Evolutionary conservation across 2,329 filamentous ascomycete species (phyloP).

Genomic region (Lachnellula cervina): DNA sequence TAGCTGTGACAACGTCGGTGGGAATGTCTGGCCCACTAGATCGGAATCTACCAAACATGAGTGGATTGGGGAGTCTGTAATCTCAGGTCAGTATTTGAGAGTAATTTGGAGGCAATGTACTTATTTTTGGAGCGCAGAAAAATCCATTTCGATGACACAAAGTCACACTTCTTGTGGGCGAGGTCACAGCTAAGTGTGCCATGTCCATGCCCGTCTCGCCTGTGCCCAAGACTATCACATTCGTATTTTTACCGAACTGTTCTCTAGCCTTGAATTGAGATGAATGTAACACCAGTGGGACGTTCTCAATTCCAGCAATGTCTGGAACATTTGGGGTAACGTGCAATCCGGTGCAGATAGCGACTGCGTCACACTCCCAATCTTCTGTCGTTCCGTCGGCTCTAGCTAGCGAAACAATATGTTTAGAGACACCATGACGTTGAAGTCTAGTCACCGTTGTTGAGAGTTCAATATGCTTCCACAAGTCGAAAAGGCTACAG

Average conservation of each 20-base stretch:
- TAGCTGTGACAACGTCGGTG: background rate
- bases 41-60: background rate
- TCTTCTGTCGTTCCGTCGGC: background rate
- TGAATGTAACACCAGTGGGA: slow-evolving; percentile 37
- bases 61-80: background rate
- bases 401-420: slow-evolving; percentile 1
- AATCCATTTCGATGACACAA: slow-evolving; percentile 43
- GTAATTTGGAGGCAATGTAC: background rate
- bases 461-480: slow-evolving; percentile 34
- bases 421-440: slow-evolving; percentile 6
- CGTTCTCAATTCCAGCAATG: slow-evolving; percentile 35
- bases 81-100: background rate
- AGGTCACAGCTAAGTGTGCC: slow-evolving; percentile 39
- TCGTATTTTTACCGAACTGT: slow-evolving; percentile 36
- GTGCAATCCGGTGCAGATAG: slow-evolving; percentile 40
- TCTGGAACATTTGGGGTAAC: slow-evolving; percentile 35
- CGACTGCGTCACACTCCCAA: slow-evolving; percentile 38
- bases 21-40: background rate
- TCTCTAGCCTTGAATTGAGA: slow-evolving; percentile 36
- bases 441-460: slow-evolving; percentile 29
- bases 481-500: slow-evolving; percentile 35
- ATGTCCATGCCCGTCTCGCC: slow-evolving; percentile 44
- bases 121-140: slow-evolving; percentile 34
- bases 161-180: slow-evolving; percentile 36
- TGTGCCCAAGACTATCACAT: slow-evolving; percentile 38